phyloP scores from a whole-genome alignment of 768 basidiomycete genomes.

The Gymnopilus dilepis region DNA sequence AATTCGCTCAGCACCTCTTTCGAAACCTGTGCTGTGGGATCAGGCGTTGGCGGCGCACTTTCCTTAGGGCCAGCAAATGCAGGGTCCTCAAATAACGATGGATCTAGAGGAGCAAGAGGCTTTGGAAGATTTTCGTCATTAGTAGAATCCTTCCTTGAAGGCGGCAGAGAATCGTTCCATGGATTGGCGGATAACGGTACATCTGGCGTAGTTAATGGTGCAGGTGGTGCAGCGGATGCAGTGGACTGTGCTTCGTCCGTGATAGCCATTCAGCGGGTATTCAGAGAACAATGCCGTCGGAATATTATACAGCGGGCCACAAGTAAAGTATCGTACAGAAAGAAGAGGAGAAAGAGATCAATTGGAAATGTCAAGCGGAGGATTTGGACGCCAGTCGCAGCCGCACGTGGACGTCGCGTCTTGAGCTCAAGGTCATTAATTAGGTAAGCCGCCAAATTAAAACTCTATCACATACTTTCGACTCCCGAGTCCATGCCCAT shows the following conservation, averaged over 20 bases:
- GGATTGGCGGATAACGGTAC: conserved; percentile 43
- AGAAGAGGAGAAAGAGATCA: neutral
- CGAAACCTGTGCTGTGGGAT: conserved; percentile 32
- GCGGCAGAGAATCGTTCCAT: conserved; percentile 40
- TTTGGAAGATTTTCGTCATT: conserved; percentile 24
- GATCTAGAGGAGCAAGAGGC: conserved; percentile 46
- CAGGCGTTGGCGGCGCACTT: conserved; percentile 27
- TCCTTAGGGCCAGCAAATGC: conserved; percentile 43
- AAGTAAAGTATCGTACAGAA: neutral
- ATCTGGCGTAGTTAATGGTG: conserved; percentile 20
- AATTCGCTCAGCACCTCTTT: conserved; percentile 63
- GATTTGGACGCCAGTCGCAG: neutral
- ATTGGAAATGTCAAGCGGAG: neutral
- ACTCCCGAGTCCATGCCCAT: conserved; percentile 36
- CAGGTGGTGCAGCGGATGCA: conserved; percentile 11
- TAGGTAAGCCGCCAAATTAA: too few relatives aligned
- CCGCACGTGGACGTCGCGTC: conserved; percentile 30
- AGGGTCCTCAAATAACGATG: conserved; percentile 45
- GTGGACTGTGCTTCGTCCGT: conserved; percentile 6
- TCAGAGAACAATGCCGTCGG: conserved; percentile 9
- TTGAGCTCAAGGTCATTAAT: neutral
- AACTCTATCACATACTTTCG: too few relatives aligned
- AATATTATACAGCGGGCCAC: conserved; percentile 4
- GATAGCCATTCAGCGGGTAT: conserved; percentile 8
- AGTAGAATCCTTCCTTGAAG: conserved; percentile 24